Evolutionary conservation across 2,329 filamentous ascomycete genomes (phyloP).

Genomic region (Elsinoe necatrix): DNA sequence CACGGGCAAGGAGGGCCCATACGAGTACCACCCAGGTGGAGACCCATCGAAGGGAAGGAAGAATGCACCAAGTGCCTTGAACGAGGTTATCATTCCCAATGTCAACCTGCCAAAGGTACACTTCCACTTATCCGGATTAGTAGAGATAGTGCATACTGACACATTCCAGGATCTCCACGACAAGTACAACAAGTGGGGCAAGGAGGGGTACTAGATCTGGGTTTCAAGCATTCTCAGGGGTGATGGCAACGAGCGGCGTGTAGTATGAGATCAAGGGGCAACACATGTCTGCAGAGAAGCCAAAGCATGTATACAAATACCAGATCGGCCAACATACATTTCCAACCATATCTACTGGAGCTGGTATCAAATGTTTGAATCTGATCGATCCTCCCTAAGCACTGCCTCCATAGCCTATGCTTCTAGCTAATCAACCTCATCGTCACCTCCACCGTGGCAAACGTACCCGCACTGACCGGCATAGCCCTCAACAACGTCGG

Average conservation of each 20-base stretch:
- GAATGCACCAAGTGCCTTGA: constrained; percentile 90
- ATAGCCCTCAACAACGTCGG: constrained; percentile 89
- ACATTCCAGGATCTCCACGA: constrained; percentile 73
- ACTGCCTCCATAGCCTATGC: neutral
- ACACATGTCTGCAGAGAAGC: neutral
- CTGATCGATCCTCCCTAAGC: neutral
- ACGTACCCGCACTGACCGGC: constrained; percentile 96
- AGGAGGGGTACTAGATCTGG: constrained; percentile 68
- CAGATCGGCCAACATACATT: neutral
- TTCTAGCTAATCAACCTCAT: constrained; percentile 35
- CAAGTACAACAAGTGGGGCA: constrained; percentile 99
- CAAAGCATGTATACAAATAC: neutral
- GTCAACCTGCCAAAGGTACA: constrained; percentile 83
- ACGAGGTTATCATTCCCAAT: constrained; percentile 87
- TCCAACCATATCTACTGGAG: neutral
- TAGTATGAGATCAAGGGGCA: neutral
- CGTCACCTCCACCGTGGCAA: constrained; percentile 56
- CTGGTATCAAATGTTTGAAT: neutral
- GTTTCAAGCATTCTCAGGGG: neutral
- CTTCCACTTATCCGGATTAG: constrained; percentile 17
- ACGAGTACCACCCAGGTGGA: constrained; percentile 66
- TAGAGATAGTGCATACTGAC: neutral
- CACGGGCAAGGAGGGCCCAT: constrained; percentile 53
- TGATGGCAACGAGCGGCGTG: neutral
- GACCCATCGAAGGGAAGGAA: constrained; percentile 66